Conservation (phyloP, 2,329 filamentous ascomycete genomes). For the Raffaelea arxii region DNA sequence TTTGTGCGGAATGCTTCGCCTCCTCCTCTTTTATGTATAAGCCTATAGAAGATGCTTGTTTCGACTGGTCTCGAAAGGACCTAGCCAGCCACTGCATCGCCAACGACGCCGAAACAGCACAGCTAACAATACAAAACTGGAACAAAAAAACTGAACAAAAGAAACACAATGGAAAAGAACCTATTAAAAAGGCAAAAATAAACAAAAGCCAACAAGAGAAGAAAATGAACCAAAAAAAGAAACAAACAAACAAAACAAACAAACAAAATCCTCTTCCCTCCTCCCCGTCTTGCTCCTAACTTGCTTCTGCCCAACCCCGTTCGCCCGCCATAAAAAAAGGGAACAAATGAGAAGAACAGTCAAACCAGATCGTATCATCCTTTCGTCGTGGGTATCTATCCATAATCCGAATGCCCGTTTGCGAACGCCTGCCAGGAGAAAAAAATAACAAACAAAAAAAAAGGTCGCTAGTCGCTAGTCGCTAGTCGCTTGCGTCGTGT, state of each 20-base stretch:
- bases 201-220: not conserved
- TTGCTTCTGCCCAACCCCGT: not conserved
- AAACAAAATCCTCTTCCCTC: not conserved
- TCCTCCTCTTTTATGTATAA: too few relatives aligned
- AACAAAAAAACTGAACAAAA: not conserved
- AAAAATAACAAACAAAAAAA: not conserved
- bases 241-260: not conserved
- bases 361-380: not conserved
- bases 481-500: too few relatives aligned
- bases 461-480: too few relatives aligned
- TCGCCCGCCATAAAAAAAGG: not conserved
- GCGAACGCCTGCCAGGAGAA: conserved; percentile 2
- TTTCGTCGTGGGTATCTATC: conserved; percentile 4
- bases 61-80: too few relatives aligned
- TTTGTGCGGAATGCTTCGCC: too few relatives aligned
- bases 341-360: not conserved
- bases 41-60: too few relatives aligned
- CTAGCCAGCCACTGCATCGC: too few relatives aligned
- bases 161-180: not conserved
- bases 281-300: not conserved
- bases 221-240: not conserved
- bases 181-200: not conserved
- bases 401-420: conserved; percentile 3
- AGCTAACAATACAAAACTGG: too few relatives aligned
- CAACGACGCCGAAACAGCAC: too few relatives aligned